Base-by-base conservation (phyloP, 2,329 filamentous ascomycete species). In the Nectriaceae sp. region DNA sequence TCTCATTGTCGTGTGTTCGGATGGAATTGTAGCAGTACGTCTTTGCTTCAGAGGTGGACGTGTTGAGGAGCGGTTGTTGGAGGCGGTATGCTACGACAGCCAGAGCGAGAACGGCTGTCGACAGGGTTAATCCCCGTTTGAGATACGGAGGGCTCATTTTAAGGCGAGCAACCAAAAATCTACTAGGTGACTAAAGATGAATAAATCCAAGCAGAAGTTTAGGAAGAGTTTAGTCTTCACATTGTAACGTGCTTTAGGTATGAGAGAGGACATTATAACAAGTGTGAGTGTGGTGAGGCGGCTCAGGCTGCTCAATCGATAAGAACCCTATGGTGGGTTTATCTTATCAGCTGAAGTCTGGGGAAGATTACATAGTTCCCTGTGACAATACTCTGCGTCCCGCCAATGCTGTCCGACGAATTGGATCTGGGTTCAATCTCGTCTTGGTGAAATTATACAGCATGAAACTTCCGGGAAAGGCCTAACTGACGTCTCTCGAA, bases 1-100 rank as follows among this genome's bases (percentile, higher is more conserved):
- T 54, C 1, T 62, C 57, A 2, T 63, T 51, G 20, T 72, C 64
- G 18, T 71, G 66, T 0, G 74, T 74, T 33, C 65, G 60, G 21
- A 76, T 49, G 36, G 63, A 56, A 3, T 63, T 63, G 54, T 76
- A 76, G 66, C 74, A 76, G 55, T 70, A 65, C 3, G 65, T 71
- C 2, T 47, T 46, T 31, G 49, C 29, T 11, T 37, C 40, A 38
- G 39, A 44, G 5, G 40, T 22, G 20, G 21, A 42, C 5, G 43
- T 45, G 29, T 38, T 39, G 47, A 40, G 53, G 33, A 60, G 50
- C 36, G 62, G 55, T 19, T 64, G 63, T 40, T 59, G 52, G 40
- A 64, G 55, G 40, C 56, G 61, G 37, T 65, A 56, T 18, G 64
- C 63, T 11, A 70, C 61, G n/a, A 65, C 52, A 10, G 67, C 67